These are phyloP conservation scores for Boletus vermiculosoides DNA, from an alignment of 768 basidiomycete species.

Conservation along the genomic window DNA sequence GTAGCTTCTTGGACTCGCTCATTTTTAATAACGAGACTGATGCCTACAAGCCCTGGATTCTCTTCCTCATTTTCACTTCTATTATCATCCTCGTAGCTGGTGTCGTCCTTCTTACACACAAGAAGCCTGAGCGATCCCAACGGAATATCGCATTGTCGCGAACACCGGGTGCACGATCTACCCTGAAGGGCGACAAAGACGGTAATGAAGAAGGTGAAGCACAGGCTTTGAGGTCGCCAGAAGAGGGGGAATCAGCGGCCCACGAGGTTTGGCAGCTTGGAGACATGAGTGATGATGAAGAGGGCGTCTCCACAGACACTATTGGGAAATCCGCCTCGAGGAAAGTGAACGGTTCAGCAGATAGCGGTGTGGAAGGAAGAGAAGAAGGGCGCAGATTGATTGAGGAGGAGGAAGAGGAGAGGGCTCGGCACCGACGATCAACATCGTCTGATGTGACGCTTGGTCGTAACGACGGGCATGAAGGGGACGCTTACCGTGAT, in stretches of 20 bases:
- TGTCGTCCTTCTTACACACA: conserved; percentile 90
- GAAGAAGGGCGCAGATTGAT: conserved; percentile 49
- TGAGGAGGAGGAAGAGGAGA: conserved; percentile 29
- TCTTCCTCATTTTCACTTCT: conserved; percentile 84
- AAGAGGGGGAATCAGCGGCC: conserved; percentile 37
- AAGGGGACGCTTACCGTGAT: conserved; percentile 19
- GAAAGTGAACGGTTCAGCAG: conserved; percentile 17
- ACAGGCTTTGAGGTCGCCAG: conserved; percentile 35
- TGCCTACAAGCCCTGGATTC: conserved; percentile 84
- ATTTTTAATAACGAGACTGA: conserved; percentile 84
- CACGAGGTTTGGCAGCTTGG: conserved; percentile 68
- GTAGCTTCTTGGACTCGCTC: conserved; percentile 61
- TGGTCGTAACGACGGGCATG: conserved; percentile 14
- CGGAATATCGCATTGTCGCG: conserved; percentile 30
- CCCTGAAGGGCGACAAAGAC: conserved; percentile 13
- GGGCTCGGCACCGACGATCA: conserved; percentile 34
- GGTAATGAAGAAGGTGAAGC: conserved; percentile 38
- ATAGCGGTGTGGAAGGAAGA: conserved; percentile 21
- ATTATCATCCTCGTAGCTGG: conserved; percentile 86
- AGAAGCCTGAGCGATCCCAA: conserved; percentile 67
- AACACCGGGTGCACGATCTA: conserved; percentile 25
- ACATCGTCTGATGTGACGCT: conserved; percentile 40
- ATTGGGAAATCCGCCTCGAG: conserved; percentile 27
- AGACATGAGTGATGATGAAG: conserved; percentile 68
- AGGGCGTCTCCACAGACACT: conserved; percentile 41